Base-by-base conservation (phyloP, 2,329 filamentous ascomycete genomes). In the Gremmenia infestans region DNA sequence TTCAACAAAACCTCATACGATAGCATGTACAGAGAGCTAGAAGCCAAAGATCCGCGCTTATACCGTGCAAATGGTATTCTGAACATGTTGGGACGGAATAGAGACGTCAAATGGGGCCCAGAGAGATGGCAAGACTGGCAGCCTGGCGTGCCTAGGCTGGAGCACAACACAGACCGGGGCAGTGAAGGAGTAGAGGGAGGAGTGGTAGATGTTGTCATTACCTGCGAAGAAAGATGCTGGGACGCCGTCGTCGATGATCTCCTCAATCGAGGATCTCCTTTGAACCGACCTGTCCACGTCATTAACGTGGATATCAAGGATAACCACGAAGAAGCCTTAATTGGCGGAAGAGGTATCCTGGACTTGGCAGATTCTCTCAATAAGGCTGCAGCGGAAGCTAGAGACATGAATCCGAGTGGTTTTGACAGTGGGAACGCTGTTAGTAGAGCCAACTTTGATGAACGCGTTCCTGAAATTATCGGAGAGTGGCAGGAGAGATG, bases 281-380 rank as follows among this genome's bases (percentile, higher is more conserved):
- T 99, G 55, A 99, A 99, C 72, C 80, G 91, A 2, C 92, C 94
- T 0, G 94, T 99, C 0, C 94, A 99, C 70, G 90, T 99, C 55
- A 96, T 99, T 78, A 99, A 99, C 67, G 88, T 99, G 53, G 94
- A 99, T 71, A 99, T 99, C 68, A 93, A 89, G 72, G 94, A 99
- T 74, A 99, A 97, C 68, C 94, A 97, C 68, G 93, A 99, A 71
- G 94, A 99, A 73, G 94, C 94, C 0, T 79, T 93, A 22, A 82
- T 97, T 2, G 94, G 94, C 9, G 94, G 94, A 1, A 85, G 87
- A 63, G 94, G 90, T 46, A 99, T 99, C 57, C 79, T 97, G 39
- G 94, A 99, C 68, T 79, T 99, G 37, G 94, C 94, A 0, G 83
- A 93, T 67, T 85, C 84, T 35, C 75, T 99, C 57, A 97, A 97